These are phyloP conservation scores for Symbiotaphrina buchneri DNA, from an alignment of 495 filamentous ascomycete genomes.

Conservation along the genomic window DNA sequence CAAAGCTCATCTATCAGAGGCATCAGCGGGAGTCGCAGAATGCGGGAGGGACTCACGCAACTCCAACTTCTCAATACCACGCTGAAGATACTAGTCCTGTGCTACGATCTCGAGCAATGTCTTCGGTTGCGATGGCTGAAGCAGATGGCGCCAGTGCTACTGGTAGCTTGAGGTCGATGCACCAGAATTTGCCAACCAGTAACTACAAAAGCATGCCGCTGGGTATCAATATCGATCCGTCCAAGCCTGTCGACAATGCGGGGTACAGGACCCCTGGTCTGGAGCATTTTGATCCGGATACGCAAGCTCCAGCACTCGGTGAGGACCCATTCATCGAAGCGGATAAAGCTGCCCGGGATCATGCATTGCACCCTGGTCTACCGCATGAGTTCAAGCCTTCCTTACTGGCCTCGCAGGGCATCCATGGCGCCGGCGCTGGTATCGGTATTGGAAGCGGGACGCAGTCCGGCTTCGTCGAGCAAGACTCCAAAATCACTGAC, in stretches of 20 bases:
- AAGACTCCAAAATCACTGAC: conserved; percentile 47
- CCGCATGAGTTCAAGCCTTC: conserved; percentile 24
- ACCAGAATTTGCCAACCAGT: conserved; percentile 1
- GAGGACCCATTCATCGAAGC: conserved; percentile 16
- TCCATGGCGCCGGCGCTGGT: conserved; percentile 27
- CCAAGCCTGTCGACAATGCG: conserved; percentile 11
- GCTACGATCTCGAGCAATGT: conserved; percentile 14
- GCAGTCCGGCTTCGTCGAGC: conserved; percentile 22
- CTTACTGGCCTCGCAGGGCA: conserved; percentile 19
- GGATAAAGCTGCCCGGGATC: conserved; percentile 22
- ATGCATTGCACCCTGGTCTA: conserved; percentile 18
- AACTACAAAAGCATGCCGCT: conserved; percentile 5
- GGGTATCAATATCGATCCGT: too few species aligned
- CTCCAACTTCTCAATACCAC: conserved; percentile 22
- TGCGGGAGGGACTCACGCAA: too few species aligned
- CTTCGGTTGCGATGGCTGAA: conserved; percentile 10
- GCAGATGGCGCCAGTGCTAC: conserved; percentile 11
- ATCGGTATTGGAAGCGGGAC: conserved; percentile 21
- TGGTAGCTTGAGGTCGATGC: conserved; percentile 16
- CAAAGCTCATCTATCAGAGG: conserved; percentile 85
- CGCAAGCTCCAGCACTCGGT: conserved; percentile 2
- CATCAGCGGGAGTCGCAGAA: conserved; percentile 41
- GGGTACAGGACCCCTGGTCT: conserved; percentile 10
- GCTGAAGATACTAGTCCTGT: conserved; percentile 27
- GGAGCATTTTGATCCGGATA: conserved; percentile 7